Base-by-base conservation (phyloP, 768 basidiomycete genomes). In the Rhodotorula sphaerocarpa region DNA sequence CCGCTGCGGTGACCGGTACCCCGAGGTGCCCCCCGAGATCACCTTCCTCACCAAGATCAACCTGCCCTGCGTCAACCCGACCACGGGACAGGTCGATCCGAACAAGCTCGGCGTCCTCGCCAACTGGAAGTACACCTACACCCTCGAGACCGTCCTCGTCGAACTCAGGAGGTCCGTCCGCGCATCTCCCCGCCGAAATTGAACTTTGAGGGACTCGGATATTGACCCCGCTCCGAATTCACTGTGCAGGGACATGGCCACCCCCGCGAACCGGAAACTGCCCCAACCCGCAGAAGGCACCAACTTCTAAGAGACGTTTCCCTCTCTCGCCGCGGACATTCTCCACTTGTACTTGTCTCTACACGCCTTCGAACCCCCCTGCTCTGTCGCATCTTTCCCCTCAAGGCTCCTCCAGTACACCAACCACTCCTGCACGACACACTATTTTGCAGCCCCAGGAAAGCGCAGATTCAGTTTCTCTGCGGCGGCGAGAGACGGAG, bases 221-320 rank as follows among this genome's bases (percentile, higher is more conserved):
- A 16, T n/a, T 23, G 20, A 23, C 27, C 18, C 50, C 7, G 23
- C 36, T n/a, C 23, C 50, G 10, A 27, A 10, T 21, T 27, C 27
- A n/a, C 31, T 11, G 12, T 25, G 15, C 70, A 96, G 92, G 78
- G 91, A 95, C 76, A 97, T 99, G 95, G 90, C 86, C 4, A 83
- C 87, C 51, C 84, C 87, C 73, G 82, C 82, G 65, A 99, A 97
- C 76, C 79, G 90, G 70, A 97, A 97, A 78, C 81, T 92, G 42
- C 88, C 90, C 39, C 95, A 99, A 77, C 95, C 95, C 5, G 83
- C 86, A 23, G 95, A 99, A 74, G 90, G 90, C 3, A 69, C 75
- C 52, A 76, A 52, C 51, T 66, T 66, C 56, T 66, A 23, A 53
- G 36, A 12, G 42, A 23, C 11, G 12, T 12, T 7, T 20, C 42